A percentile compares a stretch with the other conserved stretches of the same genome.
Evolutionary conservation across 2,329 filamentous ascomycete species (phyloP).

Genomic region (Neurospora crassa): DNA sequence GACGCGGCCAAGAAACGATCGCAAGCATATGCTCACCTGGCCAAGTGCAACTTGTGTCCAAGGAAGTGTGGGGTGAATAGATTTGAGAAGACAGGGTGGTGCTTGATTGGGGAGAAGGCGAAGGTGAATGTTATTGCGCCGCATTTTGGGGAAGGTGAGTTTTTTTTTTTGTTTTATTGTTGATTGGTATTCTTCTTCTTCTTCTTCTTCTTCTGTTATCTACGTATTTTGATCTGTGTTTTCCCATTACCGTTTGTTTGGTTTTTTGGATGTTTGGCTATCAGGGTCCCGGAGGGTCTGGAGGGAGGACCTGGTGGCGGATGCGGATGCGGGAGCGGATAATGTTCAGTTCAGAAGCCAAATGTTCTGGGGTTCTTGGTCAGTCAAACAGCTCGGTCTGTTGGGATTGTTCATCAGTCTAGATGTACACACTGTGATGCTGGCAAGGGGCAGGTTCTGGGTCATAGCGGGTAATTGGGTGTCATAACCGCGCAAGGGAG

Average conservation of each 20-base stretch:
- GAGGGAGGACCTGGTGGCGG: not conserved
- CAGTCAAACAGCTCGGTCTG: not conserved
- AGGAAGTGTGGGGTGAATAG: constrained; percentile 69
- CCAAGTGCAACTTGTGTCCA: constrained; percentile 74
- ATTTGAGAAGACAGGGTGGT: constrained; percentile 69
- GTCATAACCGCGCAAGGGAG: not conserved
- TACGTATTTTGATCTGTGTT: too few species aligned
- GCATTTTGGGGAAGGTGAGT: constrained; percentile 66
- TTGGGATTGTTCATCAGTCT: not conserved
- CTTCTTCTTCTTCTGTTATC: too few species aligned
- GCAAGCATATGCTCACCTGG: constrained; percentile 62
- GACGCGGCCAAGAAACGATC: constrained; percentile 67
- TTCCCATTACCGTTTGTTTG: not conserved
- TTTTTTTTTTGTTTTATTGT: not conserved
- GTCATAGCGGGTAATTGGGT: not conserved
- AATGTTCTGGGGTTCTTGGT: not conserved
- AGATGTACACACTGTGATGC: not conserved
- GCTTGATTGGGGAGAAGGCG: constrained; percentile 64
- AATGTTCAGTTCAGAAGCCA: not conserved
- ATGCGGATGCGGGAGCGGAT: not conserved
- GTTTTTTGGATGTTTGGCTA: not conserved
- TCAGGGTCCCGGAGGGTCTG: not conserved
- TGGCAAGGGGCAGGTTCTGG: not conserved
- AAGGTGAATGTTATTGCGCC: constrained; percentile 80
- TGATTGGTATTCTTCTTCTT: not conserved